Base-by-base conservation (phyloP, 345 rosid species). In the Citrus glauca region DNA sequence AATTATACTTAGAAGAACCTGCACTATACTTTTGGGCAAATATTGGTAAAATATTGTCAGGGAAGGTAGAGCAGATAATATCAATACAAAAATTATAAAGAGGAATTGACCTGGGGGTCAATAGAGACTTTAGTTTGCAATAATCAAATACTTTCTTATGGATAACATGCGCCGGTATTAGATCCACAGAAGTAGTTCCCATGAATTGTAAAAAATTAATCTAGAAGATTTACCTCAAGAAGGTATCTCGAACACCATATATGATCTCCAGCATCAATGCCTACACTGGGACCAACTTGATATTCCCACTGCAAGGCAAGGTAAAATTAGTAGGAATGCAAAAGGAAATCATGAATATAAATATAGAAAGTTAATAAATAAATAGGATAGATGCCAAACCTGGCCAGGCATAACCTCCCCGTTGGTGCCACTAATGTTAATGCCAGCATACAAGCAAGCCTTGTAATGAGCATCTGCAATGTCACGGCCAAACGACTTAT, bases 351-450 rank as follows among this genome's bases (percentile, higher is more conserved):
- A 75, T 19, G 8, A 50, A 42, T 35, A 62, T 17, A 37, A 67
- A n/a, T 10, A 48, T 28, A 76, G 9, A 9, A 33, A 28, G 69
- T 71, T 53, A n/a, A 25, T 81, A 25, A 33, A 33, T 55, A 25
- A 37, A 77, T 37, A 25, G 6, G 65, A 40, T 61, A 13, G 60
- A 76, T 61, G 56, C 71, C 50, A 78, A 64, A 96, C 99, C 98
- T 96, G 98, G 81, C 98, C 98, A 1, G 98, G 99, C 99, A 96
- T 96, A 81, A 96, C 98, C 89, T 96, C 98, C 57, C 98, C 99
- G 37, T 96, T 96, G 82, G 98, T 96, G 63, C 98, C 99, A 79
- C 97, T 84, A 42, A 94, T 90, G 89, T 94, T 92, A 60, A 96
- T 89, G 48, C 99, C 99, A 63, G 99, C 99, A 84, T 90, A 96